These are phyloP conservation scores for Meyerozyma smithsonii DNA, from an alignment of 1,139 yeast genomes.

Conservation along the genomic window DNA sequence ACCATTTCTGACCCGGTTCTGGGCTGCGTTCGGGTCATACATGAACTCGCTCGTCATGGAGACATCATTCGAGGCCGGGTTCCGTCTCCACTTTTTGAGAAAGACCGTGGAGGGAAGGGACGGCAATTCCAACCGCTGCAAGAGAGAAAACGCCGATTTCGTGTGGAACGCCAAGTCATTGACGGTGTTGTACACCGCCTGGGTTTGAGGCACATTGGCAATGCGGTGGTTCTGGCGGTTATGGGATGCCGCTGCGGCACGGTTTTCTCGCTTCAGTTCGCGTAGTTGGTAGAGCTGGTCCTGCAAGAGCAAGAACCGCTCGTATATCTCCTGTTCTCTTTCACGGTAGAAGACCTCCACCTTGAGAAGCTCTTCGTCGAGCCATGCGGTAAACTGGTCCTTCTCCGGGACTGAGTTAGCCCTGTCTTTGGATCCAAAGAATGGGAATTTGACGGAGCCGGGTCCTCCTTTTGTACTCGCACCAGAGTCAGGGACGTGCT, in stretches of 20 bases:
- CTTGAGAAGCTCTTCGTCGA: conserved; percentile 52
- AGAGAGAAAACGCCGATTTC: conserved; percentile 25
- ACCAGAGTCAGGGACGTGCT: background rate
- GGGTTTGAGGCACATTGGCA: conserved; percentile 5
- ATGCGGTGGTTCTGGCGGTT: conserved; percentile 3
- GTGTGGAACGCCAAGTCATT: conserved; percentile 32
- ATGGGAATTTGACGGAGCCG: background rate
- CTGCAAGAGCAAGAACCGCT: conserved; percentile 57
- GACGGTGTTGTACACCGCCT: conserved; percentile 18
- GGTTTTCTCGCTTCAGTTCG: conserved; percentile 39
- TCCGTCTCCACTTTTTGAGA: conserved; percentile 22
- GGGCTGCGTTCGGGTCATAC: conserved; percentile 30
- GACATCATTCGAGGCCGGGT: conserved; percentile 11
- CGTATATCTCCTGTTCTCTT: conserved; percentile 57
- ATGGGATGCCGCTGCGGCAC: conserved; percentile 6
- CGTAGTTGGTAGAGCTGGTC: conserved; percentile 63
- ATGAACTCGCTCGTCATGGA: conserved; percentile 12
- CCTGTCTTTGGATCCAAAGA: conserved; percentile 12
- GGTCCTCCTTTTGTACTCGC: background rate
- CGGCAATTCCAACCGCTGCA: conserved; percentile 50
- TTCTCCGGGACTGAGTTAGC: conserved; percentile 25
- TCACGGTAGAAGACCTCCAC: conserved; percentile 58
- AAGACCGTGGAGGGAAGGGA: conserved; percentile 51
- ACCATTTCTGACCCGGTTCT: conserved; percentile 41
- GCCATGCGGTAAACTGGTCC: conserved; percentile 54